Base-by-base conservation (phyloP, 495 filamentous ascomycete species). In the Penicillium desertorum region DNA sequence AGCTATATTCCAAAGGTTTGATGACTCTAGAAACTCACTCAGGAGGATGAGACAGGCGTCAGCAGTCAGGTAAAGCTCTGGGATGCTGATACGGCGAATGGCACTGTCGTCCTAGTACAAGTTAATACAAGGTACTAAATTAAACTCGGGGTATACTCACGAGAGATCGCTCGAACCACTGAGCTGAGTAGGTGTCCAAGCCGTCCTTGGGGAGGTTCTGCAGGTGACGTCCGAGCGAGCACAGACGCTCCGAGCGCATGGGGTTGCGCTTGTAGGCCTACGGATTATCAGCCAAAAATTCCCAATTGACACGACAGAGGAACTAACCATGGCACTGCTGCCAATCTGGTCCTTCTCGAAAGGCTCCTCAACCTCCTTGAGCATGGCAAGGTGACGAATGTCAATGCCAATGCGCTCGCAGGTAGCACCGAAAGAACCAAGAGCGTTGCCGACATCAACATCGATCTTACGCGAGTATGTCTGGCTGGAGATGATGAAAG, bases 211-310 rank as follows among this genome's bases (percentile, higher is more conserved):
- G 83, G 39, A 88, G 76, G 64, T 86, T 88, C 67, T 76, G 70
- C 48, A 78, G 73, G 64, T 78, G 77, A 89, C 90, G 85, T 36
- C 88, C 88, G 11, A 98, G 83, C 19, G 82, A 82, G 72, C 82
- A 90, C 56, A 96, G 83, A 60, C 92, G 82, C 75, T 98, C 94
- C 41, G 80, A 89, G 42, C 92, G 86, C 89, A 96, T 96, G 16
- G 88, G 88, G 73, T 96, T 96, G 47, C 88, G 80, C 77, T 96
- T 97, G 76, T 94, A 98, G 9, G 91, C 91, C 89, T 79, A 39
- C 23, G 52, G 29, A 55, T 51, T 9, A 25, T 71, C 74, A 65
- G 68, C 53, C 57, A 44, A 45, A 37, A 36, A 37, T 22, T 45
- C 39, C 5, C 16, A 32, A 54, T 43, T 29, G 20, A 57, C 11